Conservation (phyloP, 805 yeast genomes). For the Priceomyces fermenticarens region DNA sequence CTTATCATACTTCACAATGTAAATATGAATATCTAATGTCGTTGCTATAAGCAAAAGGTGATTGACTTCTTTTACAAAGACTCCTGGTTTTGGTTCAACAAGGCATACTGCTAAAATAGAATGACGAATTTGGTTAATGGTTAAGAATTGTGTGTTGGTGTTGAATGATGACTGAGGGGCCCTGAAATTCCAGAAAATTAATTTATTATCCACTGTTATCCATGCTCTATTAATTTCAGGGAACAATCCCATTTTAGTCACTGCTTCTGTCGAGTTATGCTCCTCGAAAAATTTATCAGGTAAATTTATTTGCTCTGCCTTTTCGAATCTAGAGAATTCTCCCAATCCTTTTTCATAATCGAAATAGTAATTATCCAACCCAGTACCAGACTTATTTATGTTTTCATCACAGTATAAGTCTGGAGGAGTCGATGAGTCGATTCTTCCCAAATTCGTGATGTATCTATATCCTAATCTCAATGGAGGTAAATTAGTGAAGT, state of each 20-base stretch:
- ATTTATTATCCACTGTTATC: constrained; percentile 78
- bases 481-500: constrained; percentile 50
- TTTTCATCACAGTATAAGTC: constrained; percentile 55
- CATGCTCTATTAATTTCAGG: constrained; percentile 80
- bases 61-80: constrained; percentile 75
- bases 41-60: constrained; percentile 77
- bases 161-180: constrained; percentile 48
- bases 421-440: constrained; percentile 56
- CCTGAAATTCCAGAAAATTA: constrained; percentile 81
- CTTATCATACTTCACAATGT: constrained; percentile 60
- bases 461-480: constrained; percentile 61
- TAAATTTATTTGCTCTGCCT: constrained; percentile 60
- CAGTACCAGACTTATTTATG: constrained; percentile 44
- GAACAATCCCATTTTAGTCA: constrained; percentile 78
- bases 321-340: constrained; percentile 73
- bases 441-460: constrained; percentile 55
- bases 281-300: constrained; percentile 82
- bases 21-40: constrained; percentile 69
- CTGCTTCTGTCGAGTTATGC: constrained; percentile 61
- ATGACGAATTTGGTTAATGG: constrained; percentile 79
- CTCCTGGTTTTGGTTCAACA: constrained; percentile 77
- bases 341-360: constrained; percentile 44
- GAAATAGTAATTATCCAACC: constrained; percentile 64
- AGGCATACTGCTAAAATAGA: constrained; percentile 73
- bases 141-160: constrained; percentile 55